Conservation (phyloP, 352 stramenopile species). For the Globisporangium emineosum region DNA sequence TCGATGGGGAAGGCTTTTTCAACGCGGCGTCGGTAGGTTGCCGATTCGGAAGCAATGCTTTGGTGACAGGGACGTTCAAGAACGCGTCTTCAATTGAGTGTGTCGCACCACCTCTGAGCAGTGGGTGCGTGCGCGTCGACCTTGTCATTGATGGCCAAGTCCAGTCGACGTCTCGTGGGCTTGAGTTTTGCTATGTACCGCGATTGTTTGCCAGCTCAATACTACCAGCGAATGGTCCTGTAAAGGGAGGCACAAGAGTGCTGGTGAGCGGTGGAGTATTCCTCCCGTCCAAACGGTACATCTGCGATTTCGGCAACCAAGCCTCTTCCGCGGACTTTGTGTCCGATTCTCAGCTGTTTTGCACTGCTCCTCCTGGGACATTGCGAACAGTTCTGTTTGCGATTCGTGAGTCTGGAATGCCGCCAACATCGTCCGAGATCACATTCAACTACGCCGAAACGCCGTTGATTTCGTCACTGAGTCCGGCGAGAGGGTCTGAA, state of each 20-base stretch:
- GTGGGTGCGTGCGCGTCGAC: constrained; percentile 5
- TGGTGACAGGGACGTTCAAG: background rate
- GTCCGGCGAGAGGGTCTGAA: constrained; percentile 29
- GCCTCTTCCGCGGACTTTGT: constrained; percentile 22
- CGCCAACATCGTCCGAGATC: background rate
- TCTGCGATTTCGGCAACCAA: constrained; percentile 27
- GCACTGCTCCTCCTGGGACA: constrained; percentile 24
- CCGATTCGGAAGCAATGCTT: background rate
- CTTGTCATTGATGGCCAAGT: constrained; percentile 6
- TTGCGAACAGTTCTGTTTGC: constrained; percentile 23
- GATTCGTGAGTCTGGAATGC: constrained; percentile 17
- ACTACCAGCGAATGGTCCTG: constrained; percentile 29
- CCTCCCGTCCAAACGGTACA: constrained; percentile 16
- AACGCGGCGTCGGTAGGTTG: constrained; percentile 17
- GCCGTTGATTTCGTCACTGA: constrained; percentile 16
- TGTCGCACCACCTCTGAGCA: constrained; percentile 13
- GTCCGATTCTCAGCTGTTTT: constrained; percentile 29
- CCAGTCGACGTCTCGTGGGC: background rate
- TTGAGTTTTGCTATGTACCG: constrained; percentile 7
- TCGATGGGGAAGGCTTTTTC: constrained; percentile 18
- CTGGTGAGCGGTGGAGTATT: constrained; percentile 33
- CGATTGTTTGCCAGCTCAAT: constrained; percentile 24
- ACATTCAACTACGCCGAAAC: constrained; percentile 26
- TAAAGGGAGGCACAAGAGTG: constrained; percentile 35
- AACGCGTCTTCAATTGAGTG: constrained; percentile 19